Percentiles rank a stretch among this genome's conserved stretches.
Conservation (phyloP, 75 land plant species). For the Pinus albicaulis region DNA sequence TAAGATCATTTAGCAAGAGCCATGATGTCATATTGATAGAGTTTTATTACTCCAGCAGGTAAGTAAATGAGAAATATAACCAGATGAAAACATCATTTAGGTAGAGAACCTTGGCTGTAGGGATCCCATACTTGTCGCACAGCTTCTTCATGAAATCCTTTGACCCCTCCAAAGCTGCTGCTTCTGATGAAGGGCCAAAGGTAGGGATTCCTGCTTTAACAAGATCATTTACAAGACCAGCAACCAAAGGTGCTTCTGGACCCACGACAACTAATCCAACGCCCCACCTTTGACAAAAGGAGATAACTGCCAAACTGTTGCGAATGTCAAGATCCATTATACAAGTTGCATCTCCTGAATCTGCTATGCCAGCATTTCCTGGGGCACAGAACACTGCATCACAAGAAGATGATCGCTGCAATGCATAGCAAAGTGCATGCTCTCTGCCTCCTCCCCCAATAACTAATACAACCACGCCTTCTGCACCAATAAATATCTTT, state of each 20-base stretch:
- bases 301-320: slow-evolving; percentile 55
- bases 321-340: slow-evolving; percentile 61
- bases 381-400: slow-evolving; percentile 94
- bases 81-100: neutral
- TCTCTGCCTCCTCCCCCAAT: slow-evolving; percentile 97
- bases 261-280: slow-evolving; percentile 95
- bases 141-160: slow-evolving; percentile 94
- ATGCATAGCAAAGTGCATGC: slow-evolving; percentile 90
- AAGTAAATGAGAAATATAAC: neutral
- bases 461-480: slow-evolving; percentile 65
- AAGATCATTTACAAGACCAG: slow-evolving; percentile 90
- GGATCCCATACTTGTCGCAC: slow-evolving; percentile 91
- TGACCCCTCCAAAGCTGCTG: slow-evolving; percentile 95
- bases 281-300: slow-evolving; percentile 63
- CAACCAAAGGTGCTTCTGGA: slow-evolving; percentile 94
- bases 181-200: slow-evolving; percentile 93
- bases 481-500: too few relatives aligned
- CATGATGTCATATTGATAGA: neutral
- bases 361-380: slow-evolving; percentile 90
- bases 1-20: neutral
- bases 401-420: slow-evolving; percentile 81
- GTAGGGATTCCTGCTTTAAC: slow-evolving; percentile 73
- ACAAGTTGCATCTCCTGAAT: slow-evolving; percentile 88
- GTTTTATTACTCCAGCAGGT: neutral
- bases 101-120: slow-evolving; percentile 86